phyloP scores from a whole-genome alignment of 2,329 filamentous ascomycete genomes.

The Septoria petroselini region DNA sequence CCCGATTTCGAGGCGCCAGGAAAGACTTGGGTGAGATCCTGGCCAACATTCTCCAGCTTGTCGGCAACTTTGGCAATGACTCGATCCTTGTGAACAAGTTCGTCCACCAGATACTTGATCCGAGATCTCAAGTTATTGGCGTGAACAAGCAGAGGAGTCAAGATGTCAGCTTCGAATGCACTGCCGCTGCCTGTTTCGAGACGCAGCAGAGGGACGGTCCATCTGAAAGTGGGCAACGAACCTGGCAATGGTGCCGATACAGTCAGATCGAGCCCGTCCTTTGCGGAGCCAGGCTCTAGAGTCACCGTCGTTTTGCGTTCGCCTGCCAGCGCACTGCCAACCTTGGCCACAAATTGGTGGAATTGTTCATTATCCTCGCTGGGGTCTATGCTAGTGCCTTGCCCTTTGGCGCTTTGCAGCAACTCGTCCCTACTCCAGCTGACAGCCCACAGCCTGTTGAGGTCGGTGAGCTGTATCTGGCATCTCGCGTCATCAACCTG shows the following conservation, averaged over 20 bases:
- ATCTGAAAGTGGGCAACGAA: constrained; percentile 62
- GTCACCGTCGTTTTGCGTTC: constrained; percentile 38
- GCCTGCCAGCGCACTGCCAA: constrained; percentile 50
- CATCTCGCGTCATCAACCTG: constrained; percentile 58
- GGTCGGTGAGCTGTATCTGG: constrained; percentile 65
- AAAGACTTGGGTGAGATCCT: constrained; percentile 57
- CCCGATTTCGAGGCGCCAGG: constrained; percentile 52
- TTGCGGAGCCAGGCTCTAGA: constrained; percentile 32
- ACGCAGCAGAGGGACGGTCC: constrained; percentile 59
- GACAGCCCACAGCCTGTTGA: constrained; percentile 72
- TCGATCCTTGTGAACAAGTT: constrained; percentile 57
- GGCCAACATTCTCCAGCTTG: constrained; percentile 54
- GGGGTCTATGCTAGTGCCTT: constrained; percentile 70
- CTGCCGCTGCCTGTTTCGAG: constrained; percentile 27
- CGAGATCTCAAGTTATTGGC: constrained; percentile 49
- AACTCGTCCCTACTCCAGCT: constrained; percentile 60
- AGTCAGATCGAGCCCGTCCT: constrained; percentile 48
- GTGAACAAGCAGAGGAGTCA: constrained; percentile 53
- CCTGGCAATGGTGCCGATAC: constrained; percentile 60
- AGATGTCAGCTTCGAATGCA: constrained; percentile 49
- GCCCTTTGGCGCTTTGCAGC: constrained; percentile 58
- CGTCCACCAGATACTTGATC: constrained; percentile 49
- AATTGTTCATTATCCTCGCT: constrained; percentile 67
- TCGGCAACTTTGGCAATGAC: constrained; percentile 58
- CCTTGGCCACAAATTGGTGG: constrained; percentile 62